phyloP scores from a whole-genome alignment of 2,329 filamentous ascomycete species.

The Raffaelea deltoideospora region DNA sequence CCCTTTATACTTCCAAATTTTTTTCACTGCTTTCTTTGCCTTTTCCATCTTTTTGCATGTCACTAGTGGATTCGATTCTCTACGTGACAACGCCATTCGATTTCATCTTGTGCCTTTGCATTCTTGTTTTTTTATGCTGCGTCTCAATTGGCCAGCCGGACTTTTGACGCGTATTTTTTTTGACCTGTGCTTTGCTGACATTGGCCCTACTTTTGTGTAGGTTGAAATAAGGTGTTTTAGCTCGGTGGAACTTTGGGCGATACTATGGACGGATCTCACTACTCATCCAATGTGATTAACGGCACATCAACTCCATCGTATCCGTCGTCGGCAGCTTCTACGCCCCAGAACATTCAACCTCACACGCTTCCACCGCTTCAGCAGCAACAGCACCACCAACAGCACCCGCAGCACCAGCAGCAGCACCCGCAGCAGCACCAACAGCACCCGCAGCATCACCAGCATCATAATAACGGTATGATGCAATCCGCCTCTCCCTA shows the following conservation, averaged over 20 bases:
- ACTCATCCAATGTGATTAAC: constrained; percentile 17
- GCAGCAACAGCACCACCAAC: constrained; percentile 27
- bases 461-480: constrained; percentile 20
- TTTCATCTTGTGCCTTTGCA: too few species aligned
- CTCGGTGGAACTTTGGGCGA: neutral
- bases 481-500: constrained; percentile 36
- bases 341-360: constrained; percentile 13
- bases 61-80: too few species aligned
- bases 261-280: constrained; percentile 16
- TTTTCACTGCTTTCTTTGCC: too few species aligned
- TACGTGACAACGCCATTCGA: too few species aligned
- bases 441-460: constrained; percentile 16
- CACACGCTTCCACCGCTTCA: constrained; percentile 16
- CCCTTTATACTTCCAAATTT: too few species aligned
- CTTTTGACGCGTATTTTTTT: too few species aligned
- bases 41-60: too few species aligned
- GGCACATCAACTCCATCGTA: constrained; percentile 15
- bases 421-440: constrained; percentile 10
- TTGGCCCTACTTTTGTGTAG: too few species aligned
- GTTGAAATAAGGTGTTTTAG: too few species aligned
- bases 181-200: too few species aligned
- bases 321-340: constrained; percentile 13
- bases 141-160: too few species aligned
- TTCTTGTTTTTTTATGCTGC: too few species aligned
- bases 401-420: constrained; percentile 18